phyloP scores from a whole-genome alignment of 1,284 basidiomycete genomes.

The Athelia psychrophila region DNA sequence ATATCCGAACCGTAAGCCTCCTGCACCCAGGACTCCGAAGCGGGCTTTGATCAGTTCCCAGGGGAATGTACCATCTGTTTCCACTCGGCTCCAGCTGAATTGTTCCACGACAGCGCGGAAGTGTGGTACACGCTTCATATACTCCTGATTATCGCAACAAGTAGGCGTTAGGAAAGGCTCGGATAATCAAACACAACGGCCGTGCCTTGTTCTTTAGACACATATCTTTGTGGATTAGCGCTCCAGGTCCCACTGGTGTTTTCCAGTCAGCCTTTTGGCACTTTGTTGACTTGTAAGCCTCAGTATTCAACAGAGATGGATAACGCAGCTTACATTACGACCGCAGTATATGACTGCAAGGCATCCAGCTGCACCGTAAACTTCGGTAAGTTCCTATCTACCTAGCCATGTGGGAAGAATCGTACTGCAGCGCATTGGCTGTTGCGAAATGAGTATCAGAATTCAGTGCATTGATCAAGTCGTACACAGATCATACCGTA shows the following conservation, averaged over 20 bases:
- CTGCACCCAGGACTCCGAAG: conserved; percentile 31
- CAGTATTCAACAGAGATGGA: neutral
- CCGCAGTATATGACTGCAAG: conserved; percentile 17
- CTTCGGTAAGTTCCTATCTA: no score
- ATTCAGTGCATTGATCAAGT: neutral
- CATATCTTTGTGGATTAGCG: conserved; percentile 29
- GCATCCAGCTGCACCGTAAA: conserved; percentile 4
- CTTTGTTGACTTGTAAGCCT: conserved; percentile 7
- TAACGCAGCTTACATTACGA: conserved; percentile 6
- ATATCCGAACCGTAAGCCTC: conserved; percentile 28
- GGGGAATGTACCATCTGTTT: conserved; percentile 36
- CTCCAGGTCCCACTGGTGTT: conserved; percentile 4
- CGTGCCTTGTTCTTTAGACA: conserved; percentile 33
- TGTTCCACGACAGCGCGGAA: conserved; percentile 27
- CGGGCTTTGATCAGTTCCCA: conserved; percentile 31
- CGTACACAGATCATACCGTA: neutral
- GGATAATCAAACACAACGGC: neutral
- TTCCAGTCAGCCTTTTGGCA: conserved; percentile 16
- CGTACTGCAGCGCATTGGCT: conserved; percentile 1
- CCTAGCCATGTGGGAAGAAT: no score
- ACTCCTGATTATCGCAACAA: conserved; percentile 20
- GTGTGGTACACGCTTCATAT: conserved; percentile 30
- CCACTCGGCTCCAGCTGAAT: conserved; percentile 39
- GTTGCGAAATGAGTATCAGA: neutral
- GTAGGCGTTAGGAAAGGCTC: neutral